Evolutionary conservation across 2,329 filamentous ascomycete species (phyloP), one percentile per base, ranked within the genome.

Genomic region (Aulographum hederae): DNA sequence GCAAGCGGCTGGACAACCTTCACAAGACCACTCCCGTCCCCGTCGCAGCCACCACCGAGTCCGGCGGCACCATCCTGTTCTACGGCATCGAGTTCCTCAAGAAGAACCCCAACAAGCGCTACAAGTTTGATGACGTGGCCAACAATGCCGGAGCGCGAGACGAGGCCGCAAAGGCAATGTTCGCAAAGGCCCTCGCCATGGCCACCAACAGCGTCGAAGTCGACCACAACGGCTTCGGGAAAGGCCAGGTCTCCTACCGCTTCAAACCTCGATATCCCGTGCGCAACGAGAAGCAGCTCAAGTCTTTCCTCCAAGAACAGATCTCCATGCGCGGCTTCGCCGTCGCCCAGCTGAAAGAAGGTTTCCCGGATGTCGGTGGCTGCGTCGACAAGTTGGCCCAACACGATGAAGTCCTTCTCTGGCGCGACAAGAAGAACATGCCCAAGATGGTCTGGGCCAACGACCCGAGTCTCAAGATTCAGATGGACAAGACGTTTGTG

Each of bases 281-380:
- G 37, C 74, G 72, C 43, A 75, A 72, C 45, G 72, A 74, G 36
- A 73, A 77, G 25, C 73, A 84, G 43, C 68, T 98, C 33, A 70
- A 92, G 33, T 69, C 68, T 34, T 78, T 81, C 48, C 68, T 98
- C 19, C 84, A 93, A 55, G 65, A 67, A 33, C 84, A 85, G 54
- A 72, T 70, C 32, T 84, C 84, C 36, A 79, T 81, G 2, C 73
- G 77, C 40, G 82, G 81, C 10, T 69, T 95, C 33, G 67, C 66
- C 23, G 81, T 95, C 39, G 84, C 82, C 51, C 84, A 94, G 45
- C 67, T 98, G 38, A 92, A 93, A 56, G 89, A 98, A 50, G 89
- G 89, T 39, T 98, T 89, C 89, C 73, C 77, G 16, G 75, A 77
- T 44, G 91, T 82, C 46, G 73, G 85, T 37, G 69, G 76, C 14